These are phyloP conservation scores for Phytophthora litchii DNA, from an alignment of 352 stramenopile genomes.

Conservation along the genomic window DNA sequence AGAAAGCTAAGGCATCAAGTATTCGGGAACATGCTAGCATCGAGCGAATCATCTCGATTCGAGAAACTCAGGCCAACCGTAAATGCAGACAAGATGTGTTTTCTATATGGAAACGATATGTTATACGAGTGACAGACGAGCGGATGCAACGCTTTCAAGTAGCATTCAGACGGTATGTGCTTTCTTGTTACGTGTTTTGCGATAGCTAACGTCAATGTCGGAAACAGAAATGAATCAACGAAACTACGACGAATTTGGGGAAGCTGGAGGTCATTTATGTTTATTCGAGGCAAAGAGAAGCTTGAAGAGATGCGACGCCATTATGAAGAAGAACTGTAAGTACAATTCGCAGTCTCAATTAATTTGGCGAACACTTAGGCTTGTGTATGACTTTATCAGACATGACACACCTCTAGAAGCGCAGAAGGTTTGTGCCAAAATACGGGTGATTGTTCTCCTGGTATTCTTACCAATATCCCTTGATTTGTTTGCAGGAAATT, in stretches of 20 bases:
- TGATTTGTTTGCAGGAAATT: constrained; percentile 51
- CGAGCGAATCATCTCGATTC: constrained; percentile 67
- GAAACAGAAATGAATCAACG: constrained; percentile 55
- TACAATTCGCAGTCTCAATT: constrained; percentile 2
- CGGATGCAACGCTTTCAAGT: constrained; percentile 64
- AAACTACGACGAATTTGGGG: constrained; percentile 47
- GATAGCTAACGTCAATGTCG: background rate
- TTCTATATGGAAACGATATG: constrained; percentile 61
- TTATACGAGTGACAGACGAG: constrained; percentile 59
- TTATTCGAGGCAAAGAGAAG: constrained; percentile 56
- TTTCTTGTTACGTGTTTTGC: background rate
- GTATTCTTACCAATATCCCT: constrained; percentile 1
- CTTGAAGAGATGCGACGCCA: constrained; percentile 53
- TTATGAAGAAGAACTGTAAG: constrained; percentile 66
- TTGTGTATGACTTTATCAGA: constrained; percentile 18
- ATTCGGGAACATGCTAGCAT: constrained; percentile 59
- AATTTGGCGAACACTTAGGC: background rate
- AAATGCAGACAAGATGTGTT: constrained; percentile 59
- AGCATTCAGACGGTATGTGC: constrained; percentile 48
- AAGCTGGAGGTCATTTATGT: constrained; percentile 62
- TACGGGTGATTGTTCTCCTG: constrained; percentile 4
- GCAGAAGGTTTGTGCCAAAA: constrained; percentile 20
- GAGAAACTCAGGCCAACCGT: constrained; percentile 57
- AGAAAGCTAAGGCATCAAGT: constrained; percentile 59
- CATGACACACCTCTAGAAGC: constrained; percentile 53